phyloP scores from a whole-genome alignment of 371 early-diverging fungal genomes.

The Catenaria anguillulae region DNA sequence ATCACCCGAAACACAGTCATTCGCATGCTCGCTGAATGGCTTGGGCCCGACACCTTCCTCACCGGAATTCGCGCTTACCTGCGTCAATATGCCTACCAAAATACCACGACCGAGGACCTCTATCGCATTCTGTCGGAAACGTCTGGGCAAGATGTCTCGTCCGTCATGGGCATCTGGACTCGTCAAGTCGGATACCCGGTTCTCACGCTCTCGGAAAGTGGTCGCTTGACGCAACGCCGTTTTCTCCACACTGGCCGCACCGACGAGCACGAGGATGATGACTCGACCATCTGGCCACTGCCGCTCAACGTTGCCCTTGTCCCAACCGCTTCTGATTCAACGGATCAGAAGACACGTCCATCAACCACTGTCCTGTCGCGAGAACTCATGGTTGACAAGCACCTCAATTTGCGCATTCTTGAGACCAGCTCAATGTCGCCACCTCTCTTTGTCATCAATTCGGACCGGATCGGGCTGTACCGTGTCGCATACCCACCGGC shows the following conservation, averaged over 20 bases:
- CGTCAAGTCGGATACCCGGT: constrained; percentile 68
- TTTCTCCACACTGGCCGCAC: constrained; percentile 59
- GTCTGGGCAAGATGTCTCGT: constrained; percentile 49
- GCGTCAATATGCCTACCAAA: constrained; percentile 55
- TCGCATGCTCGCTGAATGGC: constrained; percentile 70
- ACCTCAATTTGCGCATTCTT: not conserved
- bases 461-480: constrained; percentile 10
- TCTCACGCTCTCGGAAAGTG: constrained; percentile 39
- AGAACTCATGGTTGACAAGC: not conserved
- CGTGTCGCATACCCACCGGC: constrained; percentile 20
- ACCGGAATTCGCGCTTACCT: constrained; percentile 65
- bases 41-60: constrained; percentile 57
- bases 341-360: too few relatives aligned
- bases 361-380: not conserved
- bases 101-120: constrained; percentile 73
- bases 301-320: constrained; percentile 25
- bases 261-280: constrained; percentile 46
- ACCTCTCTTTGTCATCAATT: not conserved
- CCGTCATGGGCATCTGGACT: constrained; percentile 81
- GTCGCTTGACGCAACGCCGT: constrained; percentile 44
- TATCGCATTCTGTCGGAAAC: constrained; percentile 60
- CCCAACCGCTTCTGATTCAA: not conserved
- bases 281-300: constrained; percentile 53
- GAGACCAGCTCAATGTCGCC: too few relatives aligned
- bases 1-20: too few relatives aligned